phyloP scores from a whole-genome alignment of 805 yeast genomes.

The Saturnispora zaruensis region DNA sequence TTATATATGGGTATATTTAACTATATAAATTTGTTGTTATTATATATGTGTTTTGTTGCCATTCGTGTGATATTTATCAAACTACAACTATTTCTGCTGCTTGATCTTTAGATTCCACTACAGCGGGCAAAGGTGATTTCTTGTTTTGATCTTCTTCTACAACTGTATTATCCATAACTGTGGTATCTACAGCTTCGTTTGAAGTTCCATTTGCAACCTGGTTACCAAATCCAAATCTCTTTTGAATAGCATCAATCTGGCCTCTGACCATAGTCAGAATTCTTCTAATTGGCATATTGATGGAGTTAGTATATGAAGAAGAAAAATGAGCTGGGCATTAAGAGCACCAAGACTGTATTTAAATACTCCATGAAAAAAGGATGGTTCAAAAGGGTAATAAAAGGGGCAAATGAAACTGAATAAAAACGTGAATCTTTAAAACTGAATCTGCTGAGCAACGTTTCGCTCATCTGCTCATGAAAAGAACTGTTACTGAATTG shows the following conservation, averaged over 20 bases:
- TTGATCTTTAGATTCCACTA: constrained; percentile 3
- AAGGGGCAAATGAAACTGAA: neutral
- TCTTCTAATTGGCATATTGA: constrained; percentile 29
- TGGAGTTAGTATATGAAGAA: neutral
- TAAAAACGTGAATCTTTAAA: too few relatives aligned
- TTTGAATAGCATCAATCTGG: constrained; percentile 26
- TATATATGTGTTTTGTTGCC: neutral
- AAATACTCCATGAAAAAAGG: too few relatives aligned
- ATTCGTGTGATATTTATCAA: neutral
- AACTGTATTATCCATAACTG: too few relatives aligned
- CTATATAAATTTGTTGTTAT: neutral
- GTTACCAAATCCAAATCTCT: constrained; percentile 20
- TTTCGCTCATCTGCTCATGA: neutral
- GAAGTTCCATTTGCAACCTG: constrained; percentile 7
- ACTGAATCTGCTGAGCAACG: too few relatives aligned
- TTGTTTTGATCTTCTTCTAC: neutral
- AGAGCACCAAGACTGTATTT: too few relatives aligned
- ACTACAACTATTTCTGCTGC: constrained; percentile 17
- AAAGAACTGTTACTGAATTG: too few relatives aligned
- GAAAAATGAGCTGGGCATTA: neutral
- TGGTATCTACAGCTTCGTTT: constrained; percentile 10
- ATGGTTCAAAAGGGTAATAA: neutral
- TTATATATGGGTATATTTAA: neutral
- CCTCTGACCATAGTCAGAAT: constrained; percentile 25
- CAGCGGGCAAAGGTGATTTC: constrained; percentile 11